Evolutionary conservation across 1,284 basidiomycete genomes (phyloP).

Genomic region (Xanthoconium separans): DNA sequence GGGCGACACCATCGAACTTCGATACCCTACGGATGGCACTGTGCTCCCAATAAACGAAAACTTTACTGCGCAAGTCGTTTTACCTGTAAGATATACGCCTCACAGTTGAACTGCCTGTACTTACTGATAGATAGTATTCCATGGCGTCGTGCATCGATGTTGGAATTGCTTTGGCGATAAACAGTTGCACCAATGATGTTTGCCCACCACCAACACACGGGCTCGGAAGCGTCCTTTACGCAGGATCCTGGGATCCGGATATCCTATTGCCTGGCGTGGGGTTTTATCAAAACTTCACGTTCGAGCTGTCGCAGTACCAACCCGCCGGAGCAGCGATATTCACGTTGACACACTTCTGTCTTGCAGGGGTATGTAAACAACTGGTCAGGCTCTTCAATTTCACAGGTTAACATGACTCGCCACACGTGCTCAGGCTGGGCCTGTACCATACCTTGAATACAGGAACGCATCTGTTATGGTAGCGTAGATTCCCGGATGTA

Average conservation of each 20-base stretch:
- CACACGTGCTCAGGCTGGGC: slow-evolving; percentile 1
- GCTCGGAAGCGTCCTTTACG: slow-evolving; percentile 21
- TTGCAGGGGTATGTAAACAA: slow-evolving; percentile 12
- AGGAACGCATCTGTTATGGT: slow-evolving; percentile 19
- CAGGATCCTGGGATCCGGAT: slow-evolving; percentile 17
- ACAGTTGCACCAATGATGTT: slow-evolving; percentile 10
- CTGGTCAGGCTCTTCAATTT: neutral
- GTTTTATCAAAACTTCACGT: slow-evolving; percentile 25
- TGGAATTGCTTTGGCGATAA: slow-evolving; percentile 17
- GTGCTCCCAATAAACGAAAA: slow-evolving; percentile 16
- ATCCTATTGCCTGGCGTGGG: slow-evolving; percentile 3
- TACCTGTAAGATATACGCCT: slow-evolving; percentile 5
- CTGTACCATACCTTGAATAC: slow-evolving; percentile 20
- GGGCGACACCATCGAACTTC: slow-evolving; percentile 21
- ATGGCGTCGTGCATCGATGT: slow-evolving; percentile 19
- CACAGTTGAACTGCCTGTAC: neutral
- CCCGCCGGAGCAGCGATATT: slow-evolving; percentile 17
- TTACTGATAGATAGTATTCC: slow-evolving; percentile 10
- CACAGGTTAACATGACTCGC: neutral
- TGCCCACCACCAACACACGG: slow-evolving; percentile 13
- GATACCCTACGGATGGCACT: slow-evolving; percentile 21
- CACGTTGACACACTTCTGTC: slow-evolving; percentile 17
- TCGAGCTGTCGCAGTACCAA: slow-evolving; percentile 14
- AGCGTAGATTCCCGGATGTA: neutral
- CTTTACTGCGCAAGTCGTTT: slow-evolving; percentile 15